Evolutionary conservation across 2,329 filamentous ascomycete species (phyloP).

Genomic region (Cordyceps cateniannulata): DNA sequence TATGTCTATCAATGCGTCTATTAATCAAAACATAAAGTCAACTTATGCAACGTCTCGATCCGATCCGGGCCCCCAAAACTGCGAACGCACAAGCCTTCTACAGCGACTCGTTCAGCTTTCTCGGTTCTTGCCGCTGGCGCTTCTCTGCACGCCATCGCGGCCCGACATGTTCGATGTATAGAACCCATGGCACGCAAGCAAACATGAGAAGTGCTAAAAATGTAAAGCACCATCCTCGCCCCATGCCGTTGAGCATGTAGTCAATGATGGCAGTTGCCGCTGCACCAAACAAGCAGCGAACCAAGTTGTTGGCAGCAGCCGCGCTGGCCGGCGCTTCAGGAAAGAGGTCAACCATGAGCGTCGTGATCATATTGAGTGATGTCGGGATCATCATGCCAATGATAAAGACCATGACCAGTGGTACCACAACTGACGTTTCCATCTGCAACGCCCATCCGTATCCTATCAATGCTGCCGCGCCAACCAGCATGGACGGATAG

Average conservation of each 20-base stretch:
- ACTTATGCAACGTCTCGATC: background rate
- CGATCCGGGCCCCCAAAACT: background rate
- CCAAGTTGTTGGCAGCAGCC: constrained; percentile 58
- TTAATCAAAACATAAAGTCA: background rate
- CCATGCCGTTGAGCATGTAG: constrained; percentile 49
- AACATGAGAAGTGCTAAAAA: constrained; percentile 48
- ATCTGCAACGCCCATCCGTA: constrained; percentile 53
- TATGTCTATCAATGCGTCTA: constrained; percentile 4
- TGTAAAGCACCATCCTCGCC: constrained; percentile 57
- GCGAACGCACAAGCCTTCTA: background rate
- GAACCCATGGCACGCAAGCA: constrained; percentile 41
- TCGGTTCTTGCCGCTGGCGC: constrained; percentile 28
- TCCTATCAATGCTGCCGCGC: constrained; percentile 44
- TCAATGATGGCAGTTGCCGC: constrained; percentile 53
- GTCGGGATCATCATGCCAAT: constrained; percentile 53
- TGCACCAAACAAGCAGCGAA: constrained; percentile 55
- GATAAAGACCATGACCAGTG: constrained; percentile 50
- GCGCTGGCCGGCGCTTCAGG: constrained; percentile 54
- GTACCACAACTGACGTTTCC: constrained; percentile 45
- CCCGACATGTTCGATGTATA: constrained; percentile 41
- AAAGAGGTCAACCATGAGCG: constrained; percentile 57
- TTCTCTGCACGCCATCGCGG: constrained; percentile 46
- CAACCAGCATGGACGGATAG: constrained; percentile 47
- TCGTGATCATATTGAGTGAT: constrained; percentile 57
- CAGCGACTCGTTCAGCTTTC: background rate